Base-by-base conservation (phyloP, 306 rosid genomes). In the Glycine tomentella region DNA sequence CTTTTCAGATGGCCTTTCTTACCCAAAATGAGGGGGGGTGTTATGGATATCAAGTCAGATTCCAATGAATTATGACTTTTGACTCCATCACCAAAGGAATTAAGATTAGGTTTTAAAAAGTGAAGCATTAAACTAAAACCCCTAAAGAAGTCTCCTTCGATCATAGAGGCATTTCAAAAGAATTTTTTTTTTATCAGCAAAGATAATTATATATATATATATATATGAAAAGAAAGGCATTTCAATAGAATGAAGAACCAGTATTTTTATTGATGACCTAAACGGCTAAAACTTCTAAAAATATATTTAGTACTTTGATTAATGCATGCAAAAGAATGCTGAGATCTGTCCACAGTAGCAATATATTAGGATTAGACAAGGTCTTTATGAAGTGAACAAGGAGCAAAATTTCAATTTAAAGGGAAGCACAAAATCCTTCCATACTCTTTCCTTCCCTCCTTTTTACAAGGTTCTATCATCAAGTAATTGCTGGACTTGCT, bases 41-140 rank as follows among this genome's bases (percentile, higher is more conserved):
- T 0, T 25, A 25, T 25, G 31, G 31, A 25, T 25, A 25, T 25
- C 31, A 25, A 25, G 31, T 25, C 31, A 25, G 31, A 25, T 25
- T 25, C 31, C 31, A 25, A 25, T 11, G 44, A 80, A 50, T 14
- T 20, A 62, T 62, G 12, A 20, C n/a, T n/a, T n/a, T n/a, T n/a
- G n/a, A n/a, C 15, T 20, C 3, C 2, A 20, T 52, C 36, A 36
- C 57, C 20, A n/a, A 14, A 25, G n/a, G 16, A 40, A 53, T 3
- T 51, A 63, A 17, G 36, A 63, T 42, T 62, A 48, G 20, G 34
- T 50, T 20, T 20, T 7, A 56, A 16, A 16, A 42, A 42, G 64
- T 16, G 72, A 73, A 80, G 58, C 72, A 80, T 70, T n/a, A 72
- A 65, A 61, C 17, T 12, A 20, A 1, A 5, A 1, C 45, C 56